Evolutionary conservation across 768 basidiomycete genomes (phyloP).

Genomic region (Polyporus arcularius): DNA sequence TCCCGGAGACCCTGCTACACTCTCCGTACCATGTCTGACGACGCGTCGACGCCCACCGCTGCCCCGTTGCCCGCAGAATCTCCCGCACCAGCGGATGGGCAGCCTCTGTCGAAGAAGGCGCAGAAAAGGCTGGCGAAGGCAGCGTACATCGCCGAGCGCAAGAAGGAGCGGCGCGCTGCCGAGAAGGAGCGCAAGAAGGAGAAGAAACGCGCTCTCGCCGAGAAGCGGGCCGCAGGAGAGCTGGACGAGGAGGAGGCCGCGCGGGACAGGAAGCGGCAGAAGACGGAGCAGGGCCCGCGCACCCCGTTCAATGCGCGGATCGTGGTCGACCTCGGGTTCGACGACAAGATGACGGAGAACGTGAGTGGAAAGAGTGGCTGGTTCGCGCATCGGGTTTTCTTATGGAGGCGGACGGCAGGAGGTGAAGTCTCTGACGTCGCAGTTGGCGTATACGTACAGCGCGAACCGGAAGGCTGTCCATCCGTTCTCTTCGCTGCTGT

Average conservation of each 20-base stretch:
- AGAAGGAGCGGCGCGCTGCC: conserved; percentile 71
- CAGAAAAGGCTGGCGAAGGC: conserved; percentile 76
- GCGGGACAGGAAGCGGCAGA: conserved; percentile 42
- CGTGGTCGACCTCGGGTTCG: conserved; percentile 89
- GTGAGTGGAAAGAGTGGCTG: conserved; percentile 44
- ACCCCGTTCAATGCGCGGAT: conserved; percentile 55
- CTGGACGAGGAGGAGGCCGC: conserved; percentile 39
- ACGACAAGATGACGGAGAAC: conserved; percentile 91
- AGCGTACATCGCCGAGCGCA: conserved; percentile 61
- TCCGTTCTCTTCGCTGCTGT: conserved; percentile 74
- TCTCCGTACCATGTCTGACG: neutral
- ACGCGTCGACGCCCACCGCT: neutral
- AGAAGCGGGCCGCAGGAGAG: conserved; percentile 67
- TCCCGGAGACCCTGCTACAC: neutral
- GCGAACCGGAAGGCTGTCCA: conserved; percentile 71
- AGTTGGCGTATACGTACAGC: conserved; percentile 91
- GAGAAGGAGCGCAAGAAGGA: conserved; percentile 79
- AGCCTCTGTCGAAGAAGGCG: conserved; percentile 72
- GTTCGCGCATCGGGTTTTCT: neutral
- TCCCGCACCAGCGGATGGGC: conserved; percentile 62
- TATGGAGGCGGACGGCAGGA: conserved; percentile 54
- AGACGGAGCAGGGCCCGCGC: conserved; percentile 28
- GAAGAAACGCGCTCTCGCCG: conserved; percentile 62
- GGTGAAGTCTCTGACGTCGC: conserved; percentile 84
- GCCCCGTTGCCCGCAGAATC: neutral